A percentile compares a stretch with the other conserved stretches of the same genome.
Conservation (phyloP, 192 early-diverging fungal genomes). For the Paraglomus occultum region DNA sequence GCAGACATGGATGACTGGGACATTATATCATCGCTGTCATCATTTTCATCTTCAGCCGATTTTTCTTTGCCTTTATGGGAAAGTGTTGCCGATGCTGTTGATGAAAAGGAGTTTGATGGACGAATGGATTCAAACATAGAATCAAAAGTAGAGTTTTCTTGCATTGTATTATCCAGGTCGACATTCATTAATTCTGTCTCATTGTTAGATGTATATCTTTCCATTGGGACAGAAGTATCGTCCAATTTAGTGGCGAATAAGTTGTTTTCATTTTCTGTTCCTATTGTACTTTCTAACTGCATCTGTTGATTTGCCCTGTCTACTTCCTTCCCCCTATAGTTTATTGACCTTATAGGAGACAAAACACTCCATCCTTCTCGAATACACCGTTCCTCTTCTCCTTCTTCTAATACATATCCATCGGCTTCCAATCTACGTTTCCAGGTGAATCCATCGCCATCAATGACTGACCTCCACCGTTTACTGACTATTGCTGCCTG, state of each 20-base stretch:
- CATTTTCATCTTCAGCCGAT: slow-evolving; percentile 28
- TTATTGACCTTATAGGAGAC: slow-evolving; percentile 15
- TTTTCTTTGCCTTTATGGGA: slow-evolving; percentile 25
- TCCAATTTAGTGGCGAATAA: too few species aligned
- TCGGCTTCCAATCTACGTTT: slow-evolving; percentile 43
- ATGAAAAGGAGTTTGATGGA: background rate
- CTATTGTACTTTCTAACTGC: slow-evolving; percentile 4
- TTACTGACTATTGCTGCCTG: slow-evolving; percentile 79
- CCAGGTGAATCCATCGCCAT: slow-evolving; percentile 63
- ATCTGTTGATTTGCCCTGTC: too few species aligned
- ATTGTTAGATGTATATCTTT: too few species aligned
- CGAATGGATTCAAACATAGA: too few species aligned
- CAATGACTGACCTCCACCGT: slow-evolving; percentile 75
- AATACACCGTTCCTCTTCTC: slow-evolving; percentile 41
- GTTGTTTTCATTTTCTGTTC: slow-evolving; percentile 5
- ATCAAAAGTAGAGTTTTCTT: too few species aligned
- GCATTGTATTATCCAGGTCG: too few species aligned
- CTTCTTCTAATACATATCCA: slow-evolving; percentile 42
- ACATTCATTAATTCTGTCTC: too few species aligned
- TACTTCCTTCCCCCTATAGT: background rate
- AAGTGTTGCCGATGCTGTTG: slow-evolving; percentile 7
- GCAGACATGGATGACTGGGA: slow-evolving; percentile 37
- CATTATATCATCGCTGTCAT: slow-evolving; percentile 43
- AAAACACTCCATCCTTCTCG: slow-evolving; percentile 36
- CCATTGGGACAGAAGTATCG: too few species aligned